Percentiles rank a stretch among this genome's conserved stretches.
These are phyloP conservation scores for Puccinia hordei DNA, from an alignment of 1,284 basidiomycete genomes.

Conservation along the genomic window DNA sequence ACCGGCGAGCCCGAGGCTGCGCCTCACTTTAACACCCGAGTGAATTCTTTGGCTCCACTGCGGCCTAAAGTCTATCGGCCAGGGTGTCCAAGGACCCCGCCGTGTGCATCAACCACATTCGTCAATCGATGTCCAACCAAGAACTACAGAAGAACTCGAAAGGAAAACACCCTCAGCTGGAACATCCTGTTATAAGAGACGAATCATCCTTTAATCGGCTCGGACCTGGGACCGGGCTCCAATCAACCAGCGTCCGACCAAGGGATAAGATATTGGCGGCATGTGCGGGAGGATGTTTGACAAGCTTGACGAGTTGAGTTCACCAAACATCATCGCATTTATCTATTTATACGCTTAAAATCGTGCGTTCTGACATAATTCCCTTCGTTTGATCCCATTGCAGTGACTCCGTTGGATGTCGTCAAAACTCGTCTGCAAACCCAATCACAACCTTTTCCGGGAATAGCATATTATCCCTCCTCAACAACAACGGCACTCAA, in stretches of 20 bases:
- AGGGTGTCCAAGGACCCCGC: too few species aligned
- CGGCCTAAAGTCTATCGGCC: too few species aligned
- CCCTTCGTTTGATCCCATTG: not conserved
- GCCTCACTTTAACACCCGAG: too few species aligned
- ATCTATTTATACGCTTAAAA: not conserved
- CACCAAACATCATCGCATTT: slow-evolving; percentile 12
- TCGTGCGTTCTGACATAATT: not conserved
- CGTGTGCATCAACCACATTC: too few species aligned
- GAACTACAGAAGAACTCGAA: too few species aligned
- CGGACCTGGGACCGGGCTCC: too few species aligned
- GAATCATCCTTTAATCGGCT: too few species aligned
- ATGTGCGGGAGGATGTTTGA: slow-evolving; percentile 75
- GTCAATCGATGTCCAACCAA: too few species aligned
- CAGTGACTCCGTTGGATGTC: slow-evolving; percentile 93
- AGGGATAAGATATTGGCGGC: slow-evolving; percentile 73
- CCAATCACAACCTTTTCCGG: slow-evolving; percentile 60
- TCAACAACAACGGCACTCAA: slow-evolving; percentile 25
- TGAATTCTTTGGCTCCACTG: too few species aligned
- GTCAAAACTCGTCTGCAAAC: slow-evolving; percentile 90
- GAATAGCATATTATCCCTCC: slow-evolving; percentile 49
- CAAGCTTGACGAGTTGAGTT: slow-evolving; percentile 75
- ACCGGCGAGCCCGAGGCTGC: too few species aligned
- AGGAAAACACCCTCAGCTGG: too few species aligned
- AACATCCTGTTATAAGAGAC: too few species aligned
- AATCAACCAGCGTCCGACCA: not conserved